Conservation (phyloP, 2,329 filamentous ascomycete genomes). For the Zymoseptoria pseudotritici region DNA sequence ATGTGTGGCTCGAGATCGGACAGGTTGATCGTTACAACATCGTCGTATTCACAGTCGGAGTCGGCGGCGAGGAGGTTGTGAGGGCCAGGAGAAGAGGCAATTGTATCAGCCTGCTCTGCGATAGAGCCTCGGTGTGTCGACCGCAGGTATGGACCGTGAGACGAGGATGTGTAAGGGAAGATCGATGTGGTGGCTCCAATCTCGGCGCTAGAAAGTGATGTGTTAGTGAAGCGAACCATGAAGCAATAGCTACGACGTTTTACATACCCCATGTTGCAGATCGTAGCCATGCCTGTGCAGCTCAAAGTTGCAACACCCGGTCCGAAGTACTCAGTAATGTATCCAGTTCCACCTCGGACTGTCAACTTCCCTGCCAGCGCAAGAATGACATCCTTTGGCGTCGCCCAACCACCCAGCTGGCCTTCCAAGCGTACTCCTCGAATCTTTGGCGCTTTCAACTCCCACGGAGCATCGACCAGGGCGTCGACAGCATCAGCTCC, state of each 20-base stretch:
- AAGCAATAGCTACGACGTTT: not conserved
- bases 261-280: slow-evolving; percentile 63
- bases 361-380: slow-evolving; percentile 82
- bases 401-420: slow-evolving; percentile 79
- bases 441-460: slow-evolving; percentile 88
- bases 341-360: slow-evolving; percentile 83
- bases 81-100: slow-evolving; percentile 51
- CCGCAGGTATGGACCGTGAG: slow-evolving; percentile 76
- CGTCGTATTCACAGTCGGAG: slow-evolving; percentile 75
- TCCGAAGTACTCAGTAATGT: slow-evolving; percentile 71
- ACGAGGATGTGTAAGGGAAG: slow-evolving; percentile 79
- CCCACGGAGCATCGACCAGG: slow-evolving; percentile 92
- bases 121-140: slow-evolving; percentile 72
- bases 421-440: slow-evolving; percentile 80
- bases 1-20: slow-evolving; percentile 52
- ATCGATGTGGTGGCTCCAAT: slow-evolving; percentile 92
- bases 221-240: slow-evolving; percentile 26
- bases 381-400: slow-evolving; percentile 93
- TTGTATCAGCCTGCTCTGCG: slow-evolving; percentile 57
- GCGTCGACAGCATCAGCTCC: slow-evolving; percentile 96
- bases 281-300: slow-evolving; percentile 87
- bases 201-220: slow-evolving; percentile 48
- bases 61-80: slow-evolving; percentile 69
- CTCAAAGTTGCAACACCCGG: slow-evolving; percentile 83
- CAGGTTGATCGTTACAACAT: slow-evolving; percentile 83